Conservation (phyloP, 148 eudicot species). For the Drosera capensis region DNA sequence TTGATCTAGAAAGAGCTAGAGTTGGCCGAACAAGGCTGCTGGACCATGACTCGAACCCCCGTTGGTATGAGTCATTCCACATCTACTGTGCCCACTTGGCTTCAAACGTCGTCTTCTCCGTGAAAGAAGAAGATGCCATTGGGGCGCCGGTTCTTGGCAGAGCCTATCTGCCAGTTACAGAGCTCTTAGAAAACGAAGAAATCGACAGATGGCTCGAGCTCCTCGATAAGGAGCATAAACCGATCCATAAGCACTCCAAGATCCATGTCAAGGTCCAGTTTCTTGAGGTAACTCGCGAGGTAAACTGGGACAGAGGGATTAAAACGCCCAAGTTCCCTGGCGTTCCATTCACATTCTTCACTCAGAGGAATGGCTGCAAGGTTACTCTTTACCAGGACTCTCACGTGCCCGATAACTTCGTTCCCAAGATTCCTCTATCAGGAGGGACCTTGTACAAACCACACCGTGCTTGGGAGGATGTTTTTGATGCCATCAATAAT, state of each 20-base stretch:
- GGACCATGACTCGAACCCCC: slow-evolving; percentile 18
- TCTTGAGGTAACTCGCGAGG: slow-evolving; percentile 23
- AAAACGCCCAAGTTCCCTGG: slow-evolving; percentile 30
- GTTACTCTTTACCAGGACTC: slow-evolving; percentile 39
- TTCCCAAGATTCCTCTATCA: slow-evolving; percentile 32
- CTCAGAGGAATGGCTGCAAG: slow-evolving; percentile 26
- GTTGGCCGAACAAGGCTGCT: slow-evolving; percentile 33
- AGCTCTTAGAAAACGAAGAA: slow-evolving; percentile 22
- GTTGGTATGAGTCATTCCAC: slow-evolving; percentile 46
- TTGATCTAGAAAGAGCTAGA: slow-evolving; percentile 34
- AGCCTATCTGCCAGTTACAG: slow-evolving; percentile 30
- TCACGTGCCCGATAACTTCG: slow-evolving; percentile 35
- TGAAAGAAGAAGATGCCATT: slow-evolving; percentile 29
- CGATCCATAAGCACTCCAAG: slow-evolving; percentile 19
- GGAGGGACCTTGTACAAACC: slow-evolving; percentile 32
- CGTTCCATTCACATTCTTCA: slow-evolving; percentile 36
- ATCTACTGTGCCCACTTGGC: slow-evolving; percentile 38
- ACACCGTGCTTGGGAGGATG: slow-evolving; percentile 45
- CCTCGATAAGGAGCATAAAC: slow-evolving; percentile 18
- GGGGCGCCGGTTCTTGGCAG: slow-evolving; percentile 29
- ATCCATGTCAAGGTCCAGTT: slow-evolving; percentile 29
- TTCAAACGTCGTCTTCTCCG: slow-evolving; percentile 24
- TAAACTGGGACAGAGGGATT: slow-evolving; percentile 31
- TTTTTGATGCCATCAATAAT: slow-evolving; percentile 34
- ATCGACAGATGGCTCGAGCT: slow-evolving; percentile 29